Conservation (phyloP, 176 grass and related monocot species). For the Oryza coarctata region DNA sequence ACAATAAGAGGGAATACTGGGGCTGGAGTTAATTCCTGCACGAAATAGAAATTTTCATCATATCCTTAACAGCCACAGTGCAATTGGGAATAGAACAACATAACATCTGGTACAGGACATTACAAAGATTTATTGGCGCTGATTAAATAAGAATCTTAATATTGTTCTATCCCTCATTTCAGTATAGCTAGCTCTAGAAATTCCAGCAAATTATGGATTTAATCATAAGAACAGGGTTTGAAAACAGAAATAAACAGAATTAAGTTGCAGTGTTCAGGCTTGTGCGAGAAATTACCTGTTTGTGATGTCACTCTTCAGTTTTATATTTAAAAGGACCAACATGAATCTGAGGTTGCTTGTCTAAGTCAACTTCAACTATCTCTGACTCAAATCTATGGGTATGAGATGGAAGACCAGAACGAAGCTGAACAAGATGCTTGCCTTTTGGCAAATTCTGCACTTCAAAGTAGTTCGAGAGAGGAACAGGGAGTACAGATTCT, state of each 20-base stretch:
- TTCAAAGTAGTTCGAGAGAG: conserved; percentile 85
- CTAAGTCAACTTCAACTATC: conserved; percentile 78
- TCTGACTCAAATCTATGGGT: conserved; percentile 74
- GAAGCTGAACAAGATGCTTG: conserved; percentile 77
- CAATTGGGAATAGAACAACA: conserved; percentile 6
- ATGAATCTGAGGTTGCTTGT: conserved; percentile 86
- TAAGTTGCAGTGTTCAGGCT: conserved; percentile 1
- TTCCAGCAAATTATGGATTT: conserved; percentile 11
- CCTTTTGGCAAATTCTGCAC: conserved; percentile 72
- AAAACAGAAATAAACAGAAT: background rate
- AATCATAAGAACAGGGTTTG: background rate
- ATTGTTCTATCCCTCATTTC: background rate
- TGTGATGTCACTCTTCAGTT: conserved; percentile 74
- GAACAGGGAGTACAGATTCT: conserved; percentile 67
- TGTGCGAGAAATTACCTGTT: conserved; percentile 57
- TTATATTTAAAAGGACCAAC: conserved; percentile 82
- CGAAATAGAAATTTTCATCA: conserved; percentile 24
- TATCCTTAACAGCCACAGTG: conserved; percentile 7
- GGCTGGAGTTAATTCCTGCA: conserved; percentile 74
- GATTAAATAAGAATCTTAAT: background rate
- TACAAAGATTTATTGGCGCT: conserved; percentile 26
- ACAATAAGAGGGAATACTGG: conserved; percentile 78
- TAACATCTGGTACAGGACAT: background rate
- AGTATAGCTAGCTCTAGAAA: conserved; percentile 11
- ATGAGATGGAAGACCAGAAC: conserved; percentile 70